These are phyloP conservation scores for Suillus cothurnatus DNA, from an alignment of 768 basidiomycete genomes.

Conservation along the genomic window DNA sequence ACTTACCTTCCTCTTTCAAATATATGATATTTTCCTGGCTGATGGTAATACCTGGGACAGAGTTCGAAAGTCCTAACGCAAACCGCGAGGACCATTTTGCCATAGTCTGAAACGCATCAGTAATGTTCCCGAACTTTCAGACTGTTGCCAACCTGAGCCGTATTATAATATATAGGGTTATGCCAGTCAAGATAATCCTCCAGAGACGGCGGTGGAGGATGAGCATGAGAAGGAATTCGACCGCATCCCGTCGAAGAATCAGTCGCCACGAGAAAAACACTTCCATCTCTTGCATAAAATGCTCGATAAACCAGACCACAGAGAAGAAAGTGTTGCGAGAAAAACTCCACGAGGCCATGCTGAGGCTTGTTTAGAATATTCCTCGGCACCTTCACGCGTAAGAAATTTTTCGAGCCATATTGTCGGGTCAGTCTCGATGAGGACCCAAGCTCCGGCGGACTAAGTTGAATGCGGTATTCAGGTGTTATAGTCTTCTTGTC, in stretches of 20 bases:
- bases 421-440: constrained; percentile 60
- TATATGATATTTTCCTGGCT: constrained; percentile 36
- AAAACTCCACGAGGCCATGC: constrained; percentile 41
- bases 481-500: constrained; percentile 8
- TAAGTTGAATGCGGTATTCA: constrained; percentile 44
- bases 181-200: constrained; percentile 55
- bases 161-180: constrained; percentile 51
- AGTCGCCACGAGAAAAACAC: constrained; percentile 56
- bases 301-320: constrained; percentile 57
- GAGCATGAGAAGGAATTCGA: constrained; percentile 8
- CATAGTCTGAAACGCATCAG: constrained; percentile 45
- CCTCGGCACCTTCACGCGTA: constrained; percentile 50
- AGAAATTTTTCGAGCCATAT: constrained; percentile 63
- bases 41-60: constrained; percentile 55
- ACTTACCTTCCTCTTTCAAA: constrained; percentile 53
- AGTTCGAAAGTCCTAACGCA: constrained; percentile 63
- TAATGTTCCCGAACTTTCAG: background rate
- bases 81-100: constrained; percentile 68
- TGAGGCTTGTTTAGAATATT: constrained; percentile 32
- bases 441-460: constrained; percentile 50
- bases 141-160: constrained; percentile 46
- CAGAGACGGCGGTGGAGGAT: constrained; percentile 32
- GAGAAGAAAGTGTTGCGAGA: constrained; percentile 54
- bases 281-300: constrained; percentile 62
- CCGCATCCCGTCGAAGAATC: constrained; percentile 24